Conservation (phyloP, 441 rosid species). For the Arabidopsis hybrid region DNA sequence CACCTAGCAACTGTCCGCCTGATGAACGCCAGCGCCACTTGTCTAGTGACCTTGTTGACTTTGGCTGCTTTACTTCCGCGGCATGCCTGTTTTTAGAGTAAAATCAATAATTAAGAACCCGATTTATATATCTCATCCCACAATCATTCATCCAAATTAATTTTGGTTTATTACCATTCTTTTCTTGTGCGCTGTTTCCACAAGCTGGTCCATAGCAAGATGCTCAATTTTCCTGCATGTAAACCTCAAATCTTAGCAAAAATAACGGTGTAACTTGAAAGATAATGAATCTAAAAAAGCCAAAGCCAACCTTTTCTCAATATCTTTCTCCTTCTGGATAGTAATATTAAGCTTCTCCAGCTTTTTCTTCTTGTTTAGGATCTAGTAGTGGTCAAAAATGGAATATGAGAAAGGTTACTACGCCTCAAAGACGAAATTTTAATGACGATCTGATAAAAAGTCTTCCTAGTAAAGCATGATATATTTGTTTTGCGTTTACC, state of each 20-base stretch:
- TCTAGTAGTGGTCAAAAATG: slow-evolving; percentile 52
- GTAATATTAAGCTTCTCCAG: slow-evolving; percentile 68
- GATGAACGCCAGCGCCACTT: slow-evolving; percentile 73
- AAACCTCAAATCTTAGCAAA: slow-evolving; percentile 35
- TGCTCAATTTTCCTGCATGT: slow-evolving; percentile 74
- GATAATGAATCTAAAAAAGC: slow-evolving; percentile 34
- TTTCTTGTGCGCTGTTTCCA: slow-evolving; percentile 84
- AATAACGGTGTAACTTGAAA: slow-evolving; percentile 13
- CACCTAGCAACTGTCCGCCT: slow-evolving; percentile 82
- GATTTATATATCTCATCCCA: slow-evolving; percentile 14
- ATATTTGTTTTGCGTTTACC: slow-evolving; percentile 51
- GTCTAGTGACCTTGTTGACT: slow-evolving; percentile 79
- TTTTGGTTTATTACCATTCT: slow-evolving; percentile 62
- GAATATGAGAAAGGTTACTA: slow-evolving; percentile 19
- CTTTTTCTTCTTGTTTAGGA: slow-evolving; percentile 63
- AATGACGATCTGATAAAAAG: not conserved
- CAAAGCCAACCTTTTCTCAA: slow-evolving; percentile 65
- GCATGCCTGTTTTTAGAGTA: slow-evolving; percentile 62
- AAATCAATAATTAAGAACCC: slow-evolving; percentile 10
- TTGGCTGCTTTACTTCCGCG: slow-evolving; percentile 72
- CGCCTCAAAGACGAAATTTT: slow-evolving; percentile 7
- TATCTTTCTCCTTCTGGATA: slow-evolving; percentile 57
- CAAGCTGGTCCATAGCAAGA: slow-evolving; percentile 84
- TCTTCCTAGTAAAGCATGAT: slow-evolving; percentile 3
- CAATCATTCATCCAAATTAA: slow-evolving; percentile 3